phyloP scores from a whole-genome alignment of 345 rosid species.

The Eucalyptus guilfoylei region DNA sequence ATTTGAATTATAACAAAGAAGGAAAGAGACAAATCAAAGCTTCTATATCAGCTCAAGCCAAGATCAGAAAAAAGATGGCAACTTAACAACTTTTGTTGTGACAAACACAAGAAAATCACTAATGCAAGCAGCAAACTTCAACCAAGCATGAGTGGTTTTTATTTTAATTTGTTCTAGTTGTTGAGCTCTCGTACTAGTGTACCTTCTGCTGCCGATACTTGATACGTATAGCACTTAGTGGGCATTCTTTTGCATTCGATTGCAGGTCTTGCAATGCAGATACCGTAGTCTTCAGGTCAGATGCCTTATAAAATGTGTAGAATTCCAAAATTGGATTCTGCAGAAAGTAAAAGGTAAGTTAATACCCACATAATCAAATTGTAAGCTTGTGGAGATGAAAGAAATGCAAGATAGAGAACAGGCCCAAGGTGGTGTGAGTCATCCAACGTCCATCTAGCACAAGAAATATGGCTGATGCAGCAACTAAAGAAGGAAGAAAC shows the following conservation, averaged over 20 bases:
- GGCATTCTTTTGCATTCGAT: conserved; percentile 46
- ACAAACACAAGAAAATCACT: not conserved
- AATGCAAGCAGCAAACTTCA: not conserved
- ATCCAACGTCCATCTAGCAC: conserved; percentile 89
- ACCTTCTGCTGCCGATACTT: conserved; percentile 76
- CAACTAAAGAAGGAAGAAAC: conserved; percentile 65
- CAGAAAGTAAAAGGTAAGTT: not conserved
- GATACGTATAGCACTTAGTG: conserved; percentile 53
- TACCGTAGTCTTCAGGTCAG: conserved; percentile 44
- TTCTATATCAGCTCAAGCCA: not conserved
- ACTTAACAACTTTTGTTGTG: not conserved
- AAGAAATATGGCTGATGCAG: conserved; percentile 90
- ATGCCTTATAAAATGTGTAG: conserved; percentile 57
- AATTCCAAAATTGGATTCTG: conserved; percentile 79
- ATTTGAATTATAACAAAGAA: conserved; percentile 41
- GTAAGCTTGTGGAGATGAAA: not conserved
- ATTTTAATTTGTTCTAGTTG: not conserved
- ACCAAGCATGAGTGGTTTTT: not conserved
- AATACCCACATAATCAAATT: not conserved
- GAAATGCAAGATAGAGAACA: conserved; percentile 1
- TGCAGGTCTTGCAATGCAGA: conserved; percentile 60
- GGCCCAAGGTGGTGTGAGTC: conserved; percentile 88
- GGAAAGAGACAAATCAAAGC: not conserved
- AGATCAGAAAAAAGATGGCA: not conserved
- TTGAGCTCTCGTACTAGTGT: not conserved